phyloP scores from a whole-genome alignment of 1,284 basidiomycete genomes.

The Rhodotorula sp. region DNA sequence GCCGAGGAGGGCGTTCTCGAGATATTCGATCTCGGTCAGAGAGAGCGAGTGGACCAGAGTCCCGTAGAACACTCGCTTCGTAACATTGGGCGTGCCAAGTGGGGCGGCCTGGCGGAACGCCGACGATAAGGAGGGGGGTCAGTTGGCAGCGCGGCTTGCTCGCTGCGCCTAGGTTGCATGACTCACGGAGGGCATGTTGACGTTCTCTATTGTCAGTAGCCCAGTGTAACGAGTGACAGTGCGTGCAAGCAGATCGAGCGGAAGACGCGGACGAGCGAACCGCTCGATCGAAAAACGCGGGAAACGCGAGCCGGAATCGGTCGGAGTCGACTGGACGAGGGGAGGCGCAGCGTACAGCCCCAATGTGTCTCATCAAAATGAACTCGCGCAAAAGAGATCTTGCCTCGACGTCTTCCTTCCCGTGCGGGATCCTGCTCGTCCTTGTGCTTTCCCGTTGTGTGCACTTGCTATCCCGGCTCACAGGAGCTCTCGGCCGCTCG shows the following conservation, averaged over 20 bases:
- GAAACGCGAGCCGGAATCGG: no score
- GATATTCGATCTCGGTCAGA: slow-evolving; percentile 58
- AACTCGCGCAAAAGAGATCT: not conserved
- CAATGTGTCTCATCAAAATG: no score
- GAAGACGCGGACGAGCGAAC: no score
- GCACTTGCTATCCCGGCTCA: no score
- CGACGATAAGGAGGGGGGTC: not conserved
- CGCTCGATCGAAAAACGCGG: no score
- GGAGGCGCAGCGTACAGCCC: no score
- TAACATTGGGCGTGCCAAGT: not conserved
- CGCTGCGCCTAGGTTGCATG: not conserved
- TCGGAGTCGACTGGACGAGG: no score
- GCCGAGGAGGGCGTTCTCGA: slow-evolving; percentile 61
- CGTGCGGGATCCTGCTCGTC: no score
- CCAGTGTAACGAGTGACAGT: not conserved
- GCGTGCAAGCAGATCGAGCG: not conserved
- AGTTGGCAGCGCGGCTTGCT: not conserved
- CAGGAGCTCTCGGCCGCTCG: no score
- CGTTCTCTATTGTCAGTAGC: not conserved
- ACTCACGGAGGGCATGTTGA: not conserved
- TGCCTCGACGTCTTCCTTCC: not conserved
- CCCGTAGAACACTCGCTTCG: slow-evolving; percentile 60
- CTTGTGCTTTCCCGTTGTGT: no score
- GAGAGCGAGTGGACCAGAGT: slow-evolving; percentile 65
- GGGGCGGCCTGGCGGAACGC: not conserved